Evolutionary conservation across 106 monocot genomes (phyloP).

Genomic region (Allium fistulosum): DNA sequence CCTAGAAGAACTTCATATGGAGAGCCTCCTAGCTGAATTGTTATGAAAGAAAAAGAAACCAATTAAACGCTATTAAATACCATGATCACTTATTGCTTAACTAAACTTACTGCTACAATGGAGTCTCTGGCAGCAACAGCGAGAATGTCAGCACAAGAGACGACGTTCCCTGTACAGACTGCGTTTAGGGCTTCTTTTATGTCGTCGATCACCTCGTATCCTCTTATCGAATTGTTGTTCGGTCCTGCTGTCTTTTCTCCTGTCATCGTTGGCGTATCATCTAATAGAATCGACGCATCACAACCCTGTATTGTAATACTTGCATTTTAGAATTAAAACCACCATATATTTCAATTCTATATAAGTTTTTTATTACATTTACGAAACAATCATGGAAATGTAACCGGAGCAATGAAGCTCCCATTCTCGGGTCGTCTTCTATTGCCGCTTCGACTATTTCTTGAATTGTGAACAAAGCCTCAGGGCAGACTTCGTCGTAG

Average conservation of each 20-base stretch:
- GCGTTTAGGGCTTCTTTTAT: constrained; percentile 20
- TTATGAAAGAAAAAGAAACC: too few species aligned
- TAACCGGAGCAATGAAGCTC: constrained; percentile 58
- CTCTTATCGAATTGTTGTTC: constrained; percentile 27
- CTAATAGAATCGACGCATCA: constrained; percentile 29
- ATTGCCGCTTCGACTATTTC: constrained; percentile 19
- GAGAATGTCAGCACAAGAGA: constrained; percentile 35
- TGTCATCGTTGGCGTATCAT: constrained; percentile 22
- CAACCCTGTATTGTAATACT: constrained; percentile 18
- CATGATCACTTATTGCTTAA: not conserved
- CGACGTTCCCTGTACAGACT: constrained; percentile 21
- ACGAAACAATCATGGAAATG: constrained; percentile 92
- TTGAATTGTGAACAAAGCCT: constrained; percentile 33
- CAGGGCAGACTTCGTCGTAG: constrained; percentile 39
- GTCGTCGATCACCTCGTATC: constrained; percentile 28
- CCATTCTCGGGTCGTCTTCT: constrained; percentile 40
- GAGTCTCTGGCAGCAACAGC: constrained; percentile 41
- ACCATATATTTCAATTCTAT: not conserved
- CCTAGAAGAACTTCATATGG: constrained; percentile 25
- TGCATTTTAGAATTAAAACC: not conserved
- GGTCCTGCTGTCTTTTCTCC: constrained; percentile 42
- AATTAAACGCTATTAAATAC: not conserved
- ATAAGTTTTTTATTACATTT: not conserved
- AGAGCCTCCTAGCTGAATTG: constrained; percentile 23
- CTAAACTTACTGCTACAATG: constrained; percentile 19